These are phyloP conservation scores for Ceratobasidium sp. DNA, from an alignment of 1,284 basidiomycete genomes.

Conservation along the genomic window DNA sequence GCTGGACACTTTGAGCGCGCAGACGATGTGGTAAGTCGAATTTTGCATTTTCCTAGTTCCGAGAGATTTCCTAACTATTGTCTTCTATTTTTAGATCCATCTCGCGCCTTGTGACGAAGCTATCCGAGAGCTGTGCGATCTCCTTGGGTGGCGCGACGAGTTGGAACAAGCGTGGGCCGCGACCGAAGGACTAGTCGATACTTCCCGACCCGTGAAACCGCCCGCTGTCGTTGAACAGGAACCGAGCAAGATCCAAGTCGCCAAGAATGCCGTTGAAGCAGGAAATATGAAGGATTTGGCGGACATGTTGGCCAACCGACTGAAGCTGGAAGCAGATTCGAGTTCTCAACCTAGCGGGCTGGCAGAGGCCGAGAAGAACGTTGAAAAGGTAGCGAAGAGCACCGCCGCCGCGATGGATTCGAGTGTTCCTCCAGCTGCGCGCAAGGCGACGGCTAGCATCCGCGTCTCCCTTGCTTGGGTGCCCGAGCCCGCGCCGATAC, in stretches of 20 bases:
- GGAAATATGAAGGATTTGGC: slow-evolving; percentile 20
- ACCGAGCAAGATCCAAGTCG: neutral
- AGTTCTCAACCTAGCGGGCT: neutral
- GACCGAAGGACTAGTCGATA: slow-evolving; percentile 29
- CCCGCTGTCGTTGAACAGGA: neutral
- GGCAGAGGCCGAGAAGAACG: neutral
- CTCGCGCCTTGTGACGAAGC: slow-evolving; percentile 41
- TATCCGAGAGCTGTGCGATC: slow-evolving; percentile 40
- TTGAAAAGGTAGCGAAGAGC: neutral
- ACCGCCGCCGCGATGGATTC: neutral
- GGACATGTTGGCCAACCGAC: neutral
- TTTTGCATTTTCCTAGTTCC: neutral
- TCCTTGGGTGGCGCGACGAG: slow-evolving; percentile 42
- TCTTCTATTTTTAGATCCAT: slow-evolving; percentile 12
- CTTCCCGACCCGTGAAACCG: neutral
- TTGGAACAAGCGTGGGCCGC: slow-evolving; percentile 40
- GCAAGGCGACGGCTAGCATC: slow-evolving; percentile 2
- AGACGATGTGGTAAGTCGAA: slow-evolving; percentile 39
- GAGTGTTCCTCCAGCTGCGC: neutral
- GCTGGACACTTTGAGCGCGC: slow-evolving; percentile 40
- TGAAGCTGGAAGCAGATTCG: neutral
- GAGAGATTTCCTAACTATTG: neutral
- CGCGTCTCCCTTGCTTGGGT: slow-evolving; percentile 24
- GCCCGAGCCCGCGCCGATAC: slow-evolving; percentile 8
- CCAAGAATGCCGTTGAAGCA: slow-evolving; percentile 1